A percentile compares a stretch with the other conserved stretches of the same genome.
phyloP scores from a whole-genome alignment of 2,329 filamentous ascomycete species.

The Monosporascus ibericus region DNA sequence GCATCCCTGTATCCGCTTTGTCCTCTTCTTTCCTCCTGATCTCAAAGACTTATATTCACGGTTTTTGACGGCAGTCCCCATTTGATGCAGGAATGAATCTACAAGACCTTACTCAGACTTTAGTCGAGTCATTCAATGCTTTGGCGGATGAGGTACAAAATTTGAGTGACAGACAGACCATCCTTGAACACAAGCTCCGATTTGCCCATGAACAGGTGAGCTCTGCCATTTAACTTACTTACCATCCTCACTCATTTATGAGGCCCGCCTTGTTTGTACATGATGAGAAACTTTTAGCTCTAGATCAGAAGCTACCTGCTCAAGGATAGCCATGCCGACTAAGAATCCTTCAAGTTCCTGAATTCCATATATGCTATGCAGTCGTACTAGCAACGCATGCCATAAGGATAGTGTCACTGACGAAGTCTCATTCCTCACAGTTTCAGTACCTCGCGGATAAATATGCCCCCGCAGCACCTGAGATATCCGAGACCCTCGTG shows the following conservation, averaged over 20 bases:
- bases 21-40: too few species aligned
- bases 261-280: constrained; percentile 16
- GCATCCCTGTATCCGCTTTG: too few species aligned
- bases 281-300: constrained; percentile 61
- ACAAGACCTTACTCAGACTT: constrained; percentile 44
- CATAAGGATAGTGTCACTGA: constrained; percentile 8
- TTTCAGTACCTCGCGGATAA: constrained; percentile 62
- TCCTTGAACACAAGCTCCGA: constrained; percentile 60
- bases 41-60: too few species aligned
- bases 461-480: constrained; percentile 58
- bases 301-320: constrained; percentile 68
- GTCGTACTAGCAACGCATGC: too few species aligned
- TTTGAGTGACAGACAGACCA: constrained; percentile 56
- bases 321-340: constrained; percentile 53
- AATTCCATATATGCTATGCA: constrained; percentile 13
- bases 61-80: background rate
- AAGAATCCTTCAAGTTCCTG: constrained; percentile 36
- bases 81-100: constrained; percentile 31
- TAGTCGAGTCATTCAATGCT: constrained; percentile 59
- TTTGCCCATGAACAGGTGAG: constrained; percentile 63
- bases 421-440: constrained; percentile 28
- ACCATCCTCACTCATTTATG: background rate
- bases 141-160: constrained; percentile 60
- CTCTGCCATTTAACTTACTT: constrained; percentile 8
- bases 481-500: constrained; percentile 60